These are phyloP conservation scores for Gymnopilus dilepis DNA, from an alignment of 768 basidiomycete species.

Conservation along the genomic window DNA sequence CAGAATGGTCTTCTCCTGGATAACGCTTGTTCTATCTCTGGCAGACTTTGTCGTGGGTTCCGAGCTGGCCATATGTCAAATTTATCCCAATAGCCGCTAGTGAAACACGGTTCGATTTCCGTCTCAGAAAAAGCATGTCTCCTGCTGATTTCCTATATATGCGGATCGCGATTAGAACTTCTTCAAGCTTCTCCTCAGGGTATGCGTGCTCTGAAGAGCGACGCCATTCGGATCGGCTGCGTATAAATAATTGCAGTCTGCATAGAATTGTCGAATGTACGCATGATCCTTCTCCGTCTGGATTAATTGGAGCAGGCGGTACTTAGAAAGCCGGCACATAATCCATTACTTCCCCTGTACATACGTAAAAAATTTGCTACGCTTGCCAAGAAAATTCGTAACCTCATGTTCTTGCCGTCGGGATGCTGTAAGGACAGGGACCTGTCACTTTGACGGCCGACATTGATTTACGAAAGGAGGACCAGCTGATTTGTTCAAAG, in stretches of 20 bases:
- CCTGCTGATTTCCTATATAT: too few relatives aligned
- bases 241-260: too few relatives aligned
- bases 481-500: neutral
- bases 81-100: neutral
- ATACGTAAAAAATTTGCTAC: too few relatives aligned
- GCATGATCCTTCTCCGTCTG: too few relatives aligned
- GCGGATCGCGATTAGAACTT: neutral
- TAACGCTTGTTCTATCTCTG: neutral
- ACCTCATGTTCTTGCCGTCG: conserved; percentile 3
- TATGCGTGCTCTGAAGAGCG: too few relatives aligned
- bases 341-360: too few relatives aligned
- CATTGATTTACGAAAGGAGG: neutral
- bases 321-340: too few relatives aligned
- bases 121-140: neutral
- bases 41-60: neutral
- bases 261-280: too few relatives aligned
- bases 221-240: too few relatives aligned
- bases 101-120: neutral
- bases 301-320: too few relatives aligned
- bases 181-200: too few relatives aligned
- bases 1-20: neutral
- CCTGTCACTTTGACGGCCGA: neutral
- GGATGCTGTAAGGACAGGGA: neutral
- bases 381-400: neutral
- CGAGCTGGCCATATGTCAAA: neutral